phyloP scores from a whole-genome alignment of 2,329 filamentous ascomycete genomes.

The Dothideomycetes sp. region DNA sequence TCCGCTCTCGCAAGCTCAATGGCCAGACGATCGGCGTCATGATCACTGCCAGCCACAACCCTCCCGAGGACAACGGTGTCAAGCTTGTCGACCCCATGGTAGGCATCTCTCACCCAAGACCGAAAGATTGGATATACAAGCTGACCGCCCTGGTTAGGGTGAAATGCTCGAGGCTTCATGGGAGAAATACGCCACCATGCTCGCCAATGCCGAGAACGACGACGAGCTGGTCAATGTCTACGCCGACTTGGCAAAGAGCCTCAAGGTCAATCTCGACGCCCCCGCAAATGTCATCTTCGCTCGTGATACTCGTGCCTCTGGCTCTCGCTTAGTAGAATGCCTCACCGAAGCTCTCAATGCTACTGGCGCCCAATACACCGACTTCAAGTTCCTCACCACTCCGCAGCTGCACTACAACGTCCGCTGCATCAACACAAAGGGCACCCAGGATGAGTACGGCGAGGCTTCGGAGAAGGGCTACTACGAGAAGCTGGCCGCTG shows the following conservation, averaged over 20 bases:
- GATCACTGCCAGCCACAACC: slow-evolving; percentile 92
- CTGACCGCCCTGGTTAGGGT: slow-evolving; percentile 40
- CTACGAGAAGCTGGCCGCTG: slow-evolving; percentile 80
- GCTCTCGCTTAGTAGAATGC: slow-evolving; percentile 68
- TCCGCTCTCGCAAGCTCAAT: slow-evolving; percentile 81
- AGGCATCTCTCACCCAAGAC: slow-evolving; percentile 8
- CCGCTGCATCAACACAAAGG: slow-evolving; percentile 85
- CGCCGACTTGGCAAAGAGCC: slow-evolving; percentile 59
- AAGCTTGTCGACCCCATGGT: slow-evolving; percentile 93
- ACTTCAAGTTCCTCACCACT: slow-evolving; percentile 87
- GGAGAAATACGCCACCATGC: slow-evolving; percentile 77
- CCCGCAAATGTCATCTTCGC: slow-evolving; percentile 79
- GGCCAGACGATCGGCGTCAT: slow-evolving; percentile 92
- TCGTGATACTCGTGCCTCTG: slow-evolving; percentile 86
- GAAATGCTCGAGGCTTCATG: slow-evolving; percentile 94
- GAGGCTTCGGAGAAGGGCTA: slow-evolving; percentile 84
- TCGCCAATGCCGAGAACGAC: slow-evolving; percentile 75
- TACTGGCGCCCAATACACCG: slow-evolving; percentile 61
- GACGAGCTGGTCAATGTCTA: slow-evolving; percentile 67
- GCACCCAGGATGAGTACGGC: slow-evolving; percentile 78
- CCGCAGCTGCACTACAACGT: slow-evolving; percentile 97
- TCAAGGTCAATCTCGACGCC: slow-evolving; percentile 61
- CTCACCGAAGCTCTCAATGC: slow-evolving; percentile 71
- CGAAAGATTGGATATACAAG: slow-evolving; percentile 12
- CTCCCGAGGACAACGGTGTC: slow-evolving; percentile 79